phyloP scores from a whole-genome alignment of 176 grass and related monocot genomes.

The Thinopyrum elongatum region DNA sequence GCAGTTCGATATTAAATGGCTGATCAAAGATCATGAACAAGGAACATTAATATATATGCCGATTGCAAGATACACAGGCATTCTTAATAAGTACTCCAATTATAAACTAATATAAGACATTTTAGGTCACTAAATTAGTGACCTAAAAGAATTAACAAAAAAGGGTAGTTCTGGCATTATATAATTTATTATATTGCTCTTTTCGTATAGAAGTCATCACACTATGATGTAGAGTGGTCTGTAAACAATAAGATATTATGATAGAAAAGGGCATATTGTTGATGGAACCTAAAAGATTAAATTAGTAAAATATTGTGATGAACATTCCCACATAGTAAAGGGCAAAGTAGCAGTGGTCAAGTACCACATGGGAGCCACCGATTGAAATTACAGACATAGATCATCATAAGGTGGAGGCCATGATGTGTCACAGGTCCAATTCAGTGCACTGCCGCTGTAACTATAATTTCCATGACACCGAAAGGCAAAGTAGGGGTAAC shows the following conservation, averaged over 20 bases:
- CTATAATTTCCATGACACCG: not conserved
- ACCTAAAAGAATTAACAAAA: not conserved
- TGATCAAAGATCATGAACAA: not conserved
- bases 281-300: not conserved
- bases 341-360: not conserved
- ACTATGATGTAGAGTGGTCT: not conserved
- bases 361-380: not conserved
- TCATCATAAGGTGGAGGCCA: not conserved
- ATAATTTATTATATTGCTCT: not conserved
- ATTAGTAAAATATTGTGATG: conserved; percentile 1
- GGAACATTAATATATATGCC: not conserved
- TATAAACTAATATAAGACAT: too few relatives aligned
- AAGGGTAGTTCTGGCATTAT: not conserved
- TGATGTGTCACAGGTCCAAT: not conserved
- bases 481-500: not conserved
- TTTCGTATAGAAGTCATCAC: not conserved
- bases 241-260: not conserved
- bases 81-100: not conserved
- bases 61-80: not conserved
- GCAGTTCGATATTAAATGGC: conserved; percentile 7
- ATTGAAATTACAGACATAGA: not conserved
- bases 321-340: conserved; percentile 1
- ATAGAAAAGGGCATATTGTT: not conserved
- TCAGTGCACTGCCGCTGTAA: not conserved
- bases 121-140: too few relatives aligned